phyloP scores from a whole-genome alignment of 2,329 filamentous ascomycete genomes.

The Beauveria medogensis region DNA sequence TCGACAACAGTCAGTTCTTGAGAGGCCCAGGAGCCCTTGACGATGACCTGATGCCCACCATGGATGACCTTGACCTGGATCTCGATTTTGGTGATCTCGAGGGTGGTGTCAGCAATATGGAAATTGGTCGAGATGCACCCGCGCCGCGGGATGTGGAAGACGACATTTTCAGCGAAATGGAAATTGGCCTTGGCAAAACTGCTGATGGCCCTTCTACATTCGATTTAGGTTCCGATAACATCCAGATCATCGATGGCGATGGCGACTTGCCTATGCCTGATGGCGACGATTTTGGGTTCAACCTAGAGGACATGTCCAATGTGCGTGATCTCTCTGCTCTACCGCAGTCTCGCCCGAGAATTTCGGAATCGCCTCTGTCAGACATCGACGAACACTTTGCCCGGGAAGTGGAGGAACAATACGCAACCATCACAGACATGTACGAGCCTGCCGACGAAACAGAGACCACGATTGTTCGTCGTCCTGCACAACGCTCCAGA shows the following conservation, averaged over 20 bases:
- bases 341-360: slow-evolving; percentile 48
- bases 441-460: slow-evolving; percentile 54
- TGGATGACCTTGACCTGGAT: slow-evolving; percentile 63
- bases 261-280: slow-evolving; percentile 54
- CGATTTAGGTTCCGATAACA: slow-evolving; percentile 44
- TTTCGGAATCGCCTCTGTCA: slow-evolving; percentile 62
- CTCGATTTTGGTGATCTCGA: slow-evolving; percentile 64
- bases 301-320: slow-evolving; percentile 52
- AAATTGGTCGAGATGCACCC: slow-evolving; percentile 83
- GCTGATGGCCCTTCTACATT: slow-evolving; percentile 47
- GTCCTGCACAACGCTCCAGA: slow-evolving; percentile 62
- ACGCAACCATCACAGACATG: slow-evolving; percentile 48
- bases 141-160: slow-evolving; percentile 59
- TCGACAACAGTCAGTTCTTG: slow-evolving; percentile 72
- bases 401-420: slow-evolving; percentile 51
- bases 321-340: slow-evolving; percentile 40
- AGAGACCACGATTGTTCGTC: slow-evolving; percentile 51
- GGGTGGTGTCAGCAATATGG: slow-evolving; percentile 58
- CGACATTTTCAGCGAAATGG: slow-evolving; percentile 59
- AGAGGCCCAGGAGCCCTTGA: slow-evolving; percentile 55
- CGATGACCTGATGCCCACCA: slow-evolving; percentile 47
- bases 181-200: slow-evolving; percentile 50
- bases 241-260: slow-evolving; percentile 56
- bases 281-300: slow-evolving; percentile 53
- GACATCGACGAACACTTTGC: slow-evolving; percentile 59